Conservation (phyloP, 2,329 filamentous ascomycete species). For the Claviceps quebecensis region DNA sequence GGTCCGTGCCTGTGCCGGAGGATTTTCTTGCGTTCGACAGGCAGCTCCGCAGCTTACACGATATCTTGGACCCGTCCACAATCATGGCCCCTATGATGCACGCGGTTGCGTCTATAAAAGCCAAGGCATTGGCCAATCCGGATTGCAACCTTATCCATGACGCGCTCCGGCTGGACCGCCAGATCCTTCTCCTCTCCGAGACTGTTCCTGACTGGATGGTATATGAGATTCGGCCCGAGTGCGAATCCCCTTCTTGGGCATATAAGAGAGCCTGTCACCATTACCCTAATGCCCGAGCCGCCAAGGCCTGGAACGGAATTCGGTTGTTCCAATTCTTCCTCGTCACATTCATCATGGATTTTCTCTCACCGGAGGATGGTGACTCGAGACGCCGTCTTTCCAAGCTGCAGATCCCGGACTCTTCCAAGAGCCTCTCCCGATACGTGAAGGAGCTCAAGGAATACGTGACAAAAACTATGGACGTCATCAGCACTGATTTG, state of each 20-base stretch:
- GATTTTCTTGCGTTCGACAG: conserved; percentile 10
- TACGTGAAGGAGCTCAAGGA: conserved; percentile 2
- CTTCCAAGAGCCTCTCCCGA: neutral
- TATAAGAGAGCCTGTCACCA: conserved; percentile 7
- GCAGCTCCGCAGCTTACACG: conserved; percentile 5
- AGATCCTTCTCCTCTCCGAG: conserved; percentile 4
- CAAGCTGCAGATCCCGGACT: neutral
- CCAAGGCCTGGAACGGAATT: neutral
- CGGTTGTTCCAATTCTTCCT: neutral
- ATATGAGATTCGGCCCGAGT: conserved; percentile 1
- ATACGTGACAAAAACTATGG: conserved; percentile 8
- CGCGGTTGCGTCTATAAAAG: conserved; percentile 7
- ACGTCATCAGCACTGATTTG: conserved; percentile 8
- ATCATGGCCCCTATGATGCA: neutral
- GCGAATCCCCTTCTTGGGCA: conserved; percentile 6
- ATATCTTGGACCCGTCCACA: neutral
- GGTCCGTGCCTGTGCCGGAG: conserved; percentile 9
- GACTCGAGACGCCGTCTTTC: neutral
- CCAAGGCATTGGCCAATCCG: neutral
- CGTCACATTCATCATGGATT: neutral
- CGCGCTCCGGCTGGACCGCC: conserved; percentile 10
- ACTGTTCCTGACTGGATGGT: neutral
- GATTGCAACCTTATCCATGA: conserved; percentile 8
- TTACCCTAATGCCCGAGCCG: conserved; percentile 10
- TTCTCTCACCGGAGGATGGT: neutral